Percentiles rank a stretch among this genome's conserved stretches.
These are phyloP conservation scores for Parafenestella ontariensis DNA, from an alignment of 2,329 filamentous ascomycete genomes.

Conservation along the genomic window DNA sequence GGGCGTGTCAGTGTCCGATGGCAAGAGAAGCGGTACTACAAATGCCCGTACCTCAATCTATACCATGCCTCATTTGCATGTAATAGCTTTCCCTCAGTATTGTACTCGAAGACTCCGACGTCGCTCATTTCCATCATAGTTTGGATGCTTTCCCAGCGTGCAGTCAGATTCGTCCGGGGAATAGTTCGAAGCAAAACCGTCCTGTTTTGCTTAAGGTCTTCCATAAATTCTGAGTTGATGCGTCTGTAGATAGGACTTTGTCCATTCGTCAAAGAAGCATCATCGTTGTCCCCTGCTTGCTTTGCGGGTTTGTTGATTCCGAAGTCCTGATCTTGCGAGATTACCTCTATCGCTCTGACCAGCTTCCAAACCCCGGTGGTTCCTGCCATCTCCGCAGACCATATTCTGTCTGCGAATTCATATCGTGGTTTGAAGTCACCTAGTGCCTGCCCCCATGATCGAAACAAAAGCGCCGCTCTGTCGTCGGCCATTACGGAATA, in stretches of 20 bases:
- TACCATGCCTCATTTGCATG: conserved; percentile 44
- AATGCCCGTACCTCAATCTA: conserved; percentile 21
- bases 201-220: conserved; percentile 7
- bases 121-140: conserved; percentile 47
- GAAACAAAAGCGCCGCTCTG: conserved; percentile 29
- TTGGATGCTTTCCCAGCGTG: conserved; percentile 36
- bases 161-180: conserved; percentile 22
- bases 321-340: not conserved
- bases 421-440: conserved; percentile 15
- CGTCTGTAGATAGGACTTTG: conserved; percentile 7
- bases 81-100: conserved; percentile 29
- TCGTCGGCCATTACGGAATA: conserved; percentile 12
- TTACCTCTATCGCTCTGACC: conserved; percentile 12
- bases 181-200: conserved; percentile 3
- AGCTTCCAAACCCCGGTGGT: conserved; percentile 23
- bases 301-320: not conserved
- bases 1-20: not conserved
- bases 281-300: not conserved
- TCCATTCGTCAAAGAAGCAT: not conserved
- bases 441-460: conserved; percentile 36
- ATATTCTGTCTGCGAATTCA: conserved; percentile 23
- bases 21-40: not conserved
- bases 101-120: conserved; percentile 44
- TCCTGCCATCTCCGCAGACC: conserved; percentile 26
- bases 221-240: conserved; percentile 13